Conservation (phyloP, 2,329 filamentous ascomycete genomes). For the Pseudogymnoascus sp. region DNA sequence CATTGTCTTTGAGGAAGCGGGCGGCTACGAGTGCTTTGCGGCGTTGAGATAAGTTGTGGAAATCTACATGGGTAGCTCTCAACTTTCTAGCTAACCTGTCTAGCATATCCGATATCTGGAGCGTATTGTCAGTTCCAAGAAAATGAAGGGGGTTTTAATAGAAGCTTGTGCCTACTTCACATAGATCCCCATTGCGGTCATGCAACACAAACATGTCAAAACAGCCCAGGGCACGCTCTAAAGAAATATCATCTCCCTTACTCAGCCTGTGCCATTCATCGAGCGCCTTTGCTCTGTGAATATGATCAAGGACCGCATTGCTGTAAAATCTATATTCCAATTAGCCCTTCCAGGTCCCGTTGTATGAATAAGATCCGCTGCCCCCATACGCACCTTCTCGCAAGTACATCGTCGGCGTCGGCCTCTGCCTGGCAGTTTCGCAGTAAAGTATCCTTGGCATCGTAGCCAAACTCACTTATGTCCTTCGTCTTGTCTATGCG, state of each 20-base stretch:
- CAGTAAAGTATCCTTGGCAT: constrained; percentile 79
- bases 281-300: constrained; percentile 75
- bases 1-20: constrained; percentile 59
- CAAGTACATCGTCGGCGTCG: constrained; percentile 64
- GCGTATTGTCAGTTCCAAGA: constrained; percentile 8
- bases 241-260: constrained; percentile 42
- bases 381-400: constrained; percentile 48
- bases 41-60: constrained; percentile 53
- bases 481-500: constrained; percentile 63
- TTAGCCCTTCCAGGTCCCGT: constrained; percentile 10
- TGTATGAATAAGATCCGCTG: constrained; percentile 12
- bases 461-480: constrained; percentile 69
- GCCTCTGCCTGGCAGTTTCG: constrained; percentile 52
- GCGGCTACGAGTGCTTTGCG: constrained; percentile 62
- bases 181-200: constrained; percentile 63
- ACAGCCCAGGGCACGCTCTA: constrained; percentile 70
- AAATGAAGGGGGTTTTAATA: background rate
- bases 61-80: constrained; percentile 41
- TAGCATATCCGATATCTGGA: constrained; percentile 55
- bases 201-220: constrained; percentile 87
- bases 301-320: constrained; percentile 64
- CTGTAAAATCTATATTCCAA: constrained; percentile 60
- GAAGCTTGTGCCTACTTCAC: constrained; percentile 43
- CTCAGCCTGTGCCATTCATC: constrained; percentile 62
- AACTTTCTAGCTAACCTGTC: constrained; percentile 57